phyloP scores from a whole-genome alignment of 2,329 filamentous ascomycete species.

The Tolypocladium nubicola region DNA sequence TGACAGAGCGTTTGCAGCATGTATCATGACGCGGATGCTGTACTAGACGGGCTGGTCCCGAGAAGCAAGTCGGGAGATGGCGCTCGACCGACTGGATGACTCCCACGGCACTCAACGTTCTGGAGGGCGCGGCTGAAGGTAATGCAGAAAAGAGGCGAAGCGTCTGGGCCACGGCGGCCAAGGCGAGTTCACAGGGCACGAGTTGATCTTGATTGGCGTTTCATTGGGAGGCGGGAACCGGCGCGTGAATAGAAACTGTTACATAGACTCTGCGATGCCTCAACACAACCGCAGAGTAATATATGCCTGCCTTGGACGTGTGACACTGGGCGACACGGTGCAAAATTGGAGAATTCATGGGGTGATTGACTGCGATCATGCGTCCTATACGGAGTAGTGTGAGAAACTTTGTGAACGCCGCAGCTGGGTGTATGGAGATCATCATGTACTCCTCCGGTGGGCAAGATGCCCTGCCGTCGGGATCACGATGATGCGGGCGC shows the following conservation, averaged over 20 bases:
- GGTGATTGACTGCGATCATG: background rate
- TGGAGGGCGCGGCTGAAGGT: background rate
- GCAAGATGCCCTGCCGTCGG: too few species aligned
- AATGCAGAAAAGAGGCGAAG: background rate
- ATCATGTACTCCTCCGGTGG: too few species aligned
- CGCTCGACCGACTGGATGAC: background rate
- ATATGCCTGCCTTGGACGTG: background rate
- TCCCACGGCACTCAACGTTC: constrained; percentile 1
- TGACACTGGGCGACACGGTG: background rate
- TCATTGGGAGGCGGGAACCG: background rate
- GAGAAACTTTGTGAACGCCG: too few species aligned
- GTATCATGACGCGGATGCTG: constrained; percentile 36
- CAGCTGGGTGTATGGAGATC: too few species aligned
- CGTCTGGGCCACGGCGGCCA: background rate
- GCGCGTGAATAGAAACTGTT: background rate
- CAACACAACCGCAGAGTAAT: background rate
- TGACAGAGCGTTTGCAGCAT: constrained; percentile 18
- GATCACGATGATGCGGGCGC: too few species aligned
- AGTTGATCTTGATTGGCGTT: background rate
- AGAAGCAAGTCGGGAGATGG: background rate
- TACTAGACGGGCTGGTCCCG: constrained; percentile 21
- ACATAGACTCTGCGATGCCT: background rate
- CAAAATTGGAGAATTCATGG: background rate
- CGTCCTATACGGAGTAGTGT: background rate
- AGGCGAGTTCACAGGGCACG: background rate